Evolutionary conservation across 2,329 filamentous ascomycete species (phyloP).

Genomic region (Neonectria magnoliae): DNA sequence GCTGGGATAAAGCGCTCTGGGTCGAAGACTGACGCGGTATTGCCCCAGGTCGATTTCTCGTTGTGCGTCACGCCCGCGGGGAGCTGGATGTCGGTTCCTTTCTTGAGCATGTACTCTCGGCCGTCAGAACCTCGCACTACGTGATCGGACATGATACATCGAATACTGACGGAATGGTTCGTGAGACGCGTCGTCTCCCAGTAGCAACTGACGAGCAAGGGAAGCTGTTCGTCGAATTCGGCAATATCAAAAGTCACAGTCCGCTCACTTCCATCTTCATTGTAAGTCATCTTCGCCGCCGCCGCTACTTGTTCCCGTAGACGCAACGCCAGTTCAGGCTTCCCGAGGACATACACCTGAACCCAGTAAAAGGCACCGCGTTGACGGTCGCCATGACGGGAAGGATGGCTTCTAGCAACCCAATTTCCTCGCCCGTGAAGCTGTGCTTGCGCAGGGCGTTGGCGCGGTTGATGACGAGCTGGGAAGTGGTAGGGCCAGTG

Average conservation of each 20-base stretch:
- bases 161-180: constrained; percentile 50
- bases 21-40: constrained; percentile 33
- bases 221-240: constrained; percentile 50
- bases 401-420: constrained; percentile 44
- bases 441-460: constrained; percentile 41
- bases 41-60: constrained; percentile 37
- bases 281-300: background rate
- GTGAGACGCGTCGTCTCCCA: constrained; percentile 56
- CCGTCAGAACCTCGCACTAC: constrained; percentile 43
- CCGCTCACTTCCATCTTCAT: background rate
- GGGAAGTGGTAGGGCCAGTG: constrained; percentile 38
- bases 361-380: constrained; percentile 53
- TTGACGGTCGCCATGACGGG: constrained; percentile 46
- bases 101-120: constrained; percentile 43
- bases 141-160: constrained; percentile 55
- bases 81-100: constrained; percentile 44
- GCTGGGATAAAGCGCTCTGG: constrained; percentile 37
- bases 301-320: constrained; percentile 34
- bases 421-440: constrained; percentile 42
- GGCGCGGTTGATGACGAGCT: constrained; percentile 44
- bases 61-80: constrained; percentile 39
- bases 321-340: constrained; percentile 36
- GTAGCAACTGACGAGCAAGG: constrained; percentile 56
- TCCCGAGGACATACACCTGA: constrained; percentile 43
- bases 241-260: constrained; percentile 48